Percentiles rank a stretch among this genome's conserved stretches.
These are phyloP conservation scores for Cyclanthera cordifolia DNA, from an alignment of 306 rosid genomes.

Conservation along the genomic window DNA sequence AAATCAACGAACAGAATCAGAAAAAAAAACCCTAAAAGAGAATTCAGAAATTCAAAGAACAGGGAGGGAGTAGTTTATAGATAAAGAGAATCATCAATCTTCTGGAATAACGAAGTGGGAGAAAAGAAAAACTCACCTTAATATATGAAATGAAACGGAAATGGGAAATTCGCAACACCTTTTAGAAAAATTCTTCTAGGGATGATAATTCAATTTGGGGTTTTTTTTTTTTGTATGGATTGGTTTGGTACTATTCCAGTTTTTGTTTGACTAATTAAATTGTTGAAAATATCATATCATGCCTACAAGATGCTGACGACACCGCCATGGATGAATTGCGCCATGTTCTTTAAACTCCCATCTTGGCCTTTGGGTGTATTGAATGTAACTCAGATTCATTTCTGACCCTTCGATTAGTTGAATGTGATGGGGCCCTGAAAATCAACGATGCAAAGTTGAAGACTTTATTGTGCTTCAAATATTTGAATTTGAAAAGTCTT, in stretches of 20 bases:
- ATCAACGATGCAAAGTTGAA: not conserved
- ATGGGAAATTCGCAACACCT: not conserved
- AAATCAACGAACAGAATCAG: not conserved
- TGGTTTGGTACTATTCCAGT: slow-evolving; percentile 2
- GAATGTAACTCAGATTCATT: not conserved
- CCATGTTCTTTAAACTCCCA: not conserved
- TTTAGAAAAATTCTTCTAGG: not conserved
- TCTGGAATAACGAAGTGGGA: slow-evolving; percentile 1
- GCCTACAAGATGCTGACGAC: slow-evolving; percentile 10
- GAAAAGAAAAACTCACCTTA: slow-evolving; percentile 7
- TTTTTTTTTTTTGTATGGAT: not conserved
- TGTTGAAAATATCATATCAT: slow-evolving; percentile 7
- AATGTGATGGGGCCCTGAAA: not conserved
- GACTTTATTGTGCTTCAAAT: not conserved
- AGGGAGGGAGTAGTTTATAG: not conserved
- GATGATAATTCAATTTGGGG: not conserved
- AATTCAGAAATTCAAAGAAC: not conserved
- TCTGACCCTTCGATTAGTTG: not conserved
- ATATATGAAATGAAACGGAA: not conserved
- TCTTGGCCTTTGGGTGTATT: not conserved
- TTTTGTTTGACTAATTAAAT: slow-evolving; percentile 1
- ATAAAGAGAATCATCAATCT: not conserved
- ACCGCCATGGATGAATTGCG: not conserved
- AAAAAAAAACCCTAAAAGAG: not conserved
- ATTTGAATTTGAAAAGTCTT: not conserved